Evolutionary conservation across 2,329 filamentous ascomycete genomes (phyloP), one percentile per base, ranked within the genome.

Genomic region (Alternaria atra): DNA sequence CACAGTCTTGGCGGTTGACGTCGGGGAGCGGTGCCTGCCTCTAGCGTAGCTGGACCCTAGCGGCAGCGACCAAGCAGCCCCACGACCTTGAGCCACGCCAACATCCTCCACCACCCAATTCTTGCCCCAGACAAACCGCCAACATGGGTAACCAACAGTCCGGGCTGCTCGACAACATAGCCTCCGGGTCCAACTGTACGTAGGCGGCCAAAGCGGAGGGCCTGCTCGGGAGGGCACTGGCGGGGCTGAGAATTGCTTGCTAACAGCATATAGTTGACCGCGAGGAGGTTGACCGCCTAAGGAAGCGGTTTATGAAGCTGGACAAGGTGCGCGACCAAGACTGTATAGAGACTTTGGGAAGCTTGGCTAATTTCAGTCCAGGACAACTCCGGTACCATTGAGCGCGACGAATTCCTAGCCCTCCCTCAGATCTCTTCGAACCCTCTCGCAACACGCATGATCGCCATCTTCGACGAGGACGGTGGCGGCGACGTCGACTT

Each of bases 261-360:
- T 76, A 60, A 77, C 65, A 57, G 44, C 52, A 40, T 57, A 61
- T 64, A 98, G 94, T 99, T 84, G 92, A 99, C 84, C 90, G 92
- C 80, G 95, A 99, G 75, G 95, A 99, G 81, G 93, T 99, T 62
- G 95, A 98, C 79, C 89, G 95, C 75, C 85, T 99, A 78, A 88
- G 93, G 76, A 99, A 99, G 85, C 89, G 94, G 64, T 99, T 99
- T 78, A 98, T 98, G 94, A 99, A 99, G 83, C 85, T 99, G 62
- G 95, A 99, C 82, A 98, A 97, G 88, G 94, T 95, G 82, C 69
- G 83, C 48, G 13, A 39, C 30, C 27, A 69, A 12, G 1, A 25
- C 30, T 15, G 34, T 4, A 17, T 23, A 17, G 15, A 30, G 2
- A 9, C n/a, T 8, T 7, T 9, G 25, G 4, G 12, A 13, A 17